Base-by-base conservation (phyloP, 371 early-diverging fungal genomes). In the Apophysomyces variabilis region DNA sequence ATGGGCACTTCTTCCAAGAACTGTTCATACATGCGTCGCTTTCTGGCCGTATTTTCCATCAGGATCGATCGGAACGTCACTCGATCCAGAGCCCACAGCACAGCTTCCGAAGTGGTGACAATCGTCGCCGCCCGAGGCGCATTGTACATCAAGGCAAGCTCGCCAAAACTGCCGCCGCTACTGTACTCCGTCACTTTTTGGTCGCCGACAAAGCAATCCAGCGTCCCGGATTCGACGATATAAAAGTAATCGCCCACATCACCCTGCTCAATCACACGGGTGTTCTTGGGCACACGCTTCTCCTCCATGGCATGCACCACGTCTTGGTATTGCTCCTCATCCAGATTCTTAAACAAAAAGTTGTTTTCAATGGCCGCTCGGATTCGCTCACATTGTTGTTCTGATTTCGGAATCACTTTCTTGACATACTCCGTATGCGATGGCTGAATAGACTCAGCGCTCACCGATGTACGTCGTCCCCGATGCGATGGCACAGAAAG, bases 271-370 rank as follows among this genome's bases (percentile, higher is more conserved):
- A 99, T 98, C 38, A 99, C 90, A 57, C 80, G 86, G 66, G 89
- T 90, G 13, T 89, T 91, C 14, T 80, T 58, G 35, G 67, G 38
- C 21, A 95, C 89, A n/a, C 77, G 78, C 77, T 96, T 96, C 74
- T 97, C 97, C 38, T 87, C 89, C 98, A 98, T 97, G n/a, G 99
- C 98, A 68, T 96, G 91, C 1, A 98, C 90, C 1, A 99, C 96
- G 66, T 96, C 96, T 66, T 77, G 82, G 70, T 92, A 92, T 78
- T 97, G 96, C 61, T 99, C 98, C 71, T 97, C 99, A 77, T 97
- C 98, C 65, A 97, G 82, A 68, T 90, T 87, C 62, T 90, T 87
- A 85, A 97, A 98, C 66, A 98, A 72, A 73, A 98, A 97, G 82
- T 97, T 97, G 75, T 86, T 88, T 57, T 81, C 78, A 54, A 98